phyloP scores from a whole-genome alignment of 2,329 filamentous ascomycete genomes.

The Colletotrichum chlorophyti region DNA sequence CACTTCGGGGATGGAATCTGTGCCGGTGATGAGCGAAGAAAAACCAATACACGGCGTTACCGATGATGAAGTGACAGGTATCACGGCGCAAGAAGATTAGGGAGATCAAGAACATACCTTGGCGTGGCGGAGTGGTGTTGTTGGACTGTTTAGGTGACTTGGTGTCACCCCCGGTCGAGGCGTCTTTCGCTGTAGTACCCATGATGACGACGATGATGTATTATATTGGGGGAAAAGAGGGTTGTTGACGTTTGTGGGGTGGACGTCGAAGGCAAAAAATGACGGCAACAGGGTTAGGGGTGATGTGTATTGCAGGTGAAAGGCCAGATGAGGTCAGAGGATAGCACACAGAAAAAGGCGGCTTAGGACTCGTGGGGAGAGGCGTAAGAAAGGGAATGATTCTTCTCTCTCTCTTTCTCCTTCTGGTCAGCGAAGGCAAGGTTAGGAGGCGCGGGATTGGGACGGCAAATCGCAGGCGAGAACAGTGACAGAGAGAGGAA shows the following conservation, averaged over 20 bases:
- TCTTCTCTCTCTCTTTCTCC: no score
- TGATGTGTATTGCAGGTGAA: slow-evolving; percentile 20
- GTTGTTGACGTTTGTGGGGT: slow-evolving; percentile 37
- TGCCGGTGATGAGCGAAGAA: slow-evolving; percentile 31
- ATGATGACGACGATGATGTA: slow-evolving; percentile 57
- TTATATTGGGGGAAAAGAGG: slow-evolving; percentile 42
- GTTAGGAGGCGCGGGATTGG: no score
- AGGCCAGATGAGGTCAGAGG: slow-evolving; percentile 50
- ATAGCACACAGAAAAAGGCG: slow-evolving; percentile 17
- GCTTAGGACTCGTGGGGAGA: slow-evolving; percentile 9
- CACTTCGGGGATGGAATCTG: slow-evolving; percentile 52
- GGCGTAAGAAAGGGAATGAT: slow-evolving; percentile 1
- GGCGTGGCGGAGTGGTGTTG: slow-evolving; percentile 46
- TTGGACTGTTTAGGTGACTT: slow-evolving; percentile 56
- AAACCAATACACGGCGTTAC: slow-evolving; percentile 22
- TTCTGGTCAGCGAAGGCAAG: no score
- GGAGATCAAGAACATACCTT: slow-evolving; percentile 50
- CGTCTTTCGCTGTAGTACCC: slow-evolving; percentile 51
- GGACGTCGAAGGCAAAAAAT: slow-evolving; percentile 32
- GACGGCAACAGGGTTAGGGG: slow-evolving; percentile 30
- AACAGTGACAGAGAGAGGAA: background rate
- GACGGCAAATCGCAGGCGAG: background rate
- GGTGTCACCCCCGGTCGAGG: slow-evolving; percentile 48
- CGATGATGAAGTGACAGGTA: slow-evolving; percentile 19
- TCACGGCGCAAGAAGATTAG: slow-evolving; percentile 1